Percentiles rank a stretch among this genome's conserved stretches.
Evolutionary conservation across 1,284 basidiomycete species (phyloP).

Genomic region (Malassezia nana): DNA sequence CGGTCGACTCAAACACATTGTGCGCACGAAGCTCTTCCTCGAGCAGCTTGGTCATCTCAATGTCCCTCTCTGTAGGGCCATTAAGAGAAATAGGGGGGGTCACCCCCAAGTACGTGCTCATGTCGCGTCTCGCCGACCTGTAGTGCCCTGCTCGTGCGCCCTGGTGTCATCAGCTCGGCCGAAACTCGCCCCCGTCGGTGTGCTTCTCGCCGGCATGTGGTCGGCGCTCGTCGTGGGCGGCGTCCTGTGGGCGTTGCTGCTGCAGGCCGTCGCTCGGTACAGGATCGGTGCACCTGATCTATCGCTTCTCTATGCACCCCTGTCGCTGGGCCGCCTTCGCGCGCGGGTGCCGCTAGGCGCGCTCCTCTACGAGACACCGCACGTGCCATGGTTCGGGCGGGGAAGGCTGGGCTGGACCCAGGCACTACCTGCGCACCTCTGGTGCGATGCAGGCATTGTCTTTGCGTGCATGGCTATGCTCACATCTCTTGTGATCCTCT

Average conservation of each 20-base stretch:
- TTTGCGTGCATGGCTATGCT: not conserved
- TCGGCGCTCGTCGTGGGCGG: not conserved
- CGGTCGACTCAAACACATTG: slow-evolving; percentile 79
- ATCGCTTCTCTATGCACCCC: not conserved
- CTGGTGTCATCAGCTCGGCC: slow-evolving; percentile 2
- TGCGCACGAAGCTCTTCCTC: slow-evolving; percentile 80
- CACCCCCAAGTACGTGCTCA: slow-evolving; percentile 47
- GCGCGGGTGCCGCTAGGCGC: not conserved
- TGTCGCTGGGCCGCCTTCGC: not conserved
- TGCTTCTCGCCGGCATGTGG: not conserved
- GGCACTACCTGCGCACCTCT: not conserved
- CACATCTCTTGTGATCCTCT: not conserved
- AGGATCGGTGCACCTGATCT: not conserved
- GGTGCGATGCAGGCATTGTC: not conserved
- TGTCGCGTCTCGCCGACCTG: slow-evolving; percentile 5
- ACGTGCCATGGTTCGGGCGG: not conserved
- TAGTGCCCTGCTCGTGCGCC: not conserved
- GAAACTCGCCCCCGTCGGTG: slow-evolving; percentile 14
- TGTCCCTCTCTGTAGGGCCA: slow-evolving; percentile 40
- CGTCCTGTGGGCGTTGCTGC: not conserved
- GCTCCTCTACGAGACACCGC: not conserved
- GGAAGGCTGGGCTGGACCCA: not conserved
- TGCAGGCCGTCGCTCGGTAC: not conserved
- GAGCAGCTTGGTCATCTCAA: slow-evolving; percentile 63
- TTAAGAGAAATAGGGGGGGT: slow-evolving; percentile 74